Evolutionary conservation across 306 rosid genomes (phyloP).

Genomic region (Quercus gilva): DNA sequence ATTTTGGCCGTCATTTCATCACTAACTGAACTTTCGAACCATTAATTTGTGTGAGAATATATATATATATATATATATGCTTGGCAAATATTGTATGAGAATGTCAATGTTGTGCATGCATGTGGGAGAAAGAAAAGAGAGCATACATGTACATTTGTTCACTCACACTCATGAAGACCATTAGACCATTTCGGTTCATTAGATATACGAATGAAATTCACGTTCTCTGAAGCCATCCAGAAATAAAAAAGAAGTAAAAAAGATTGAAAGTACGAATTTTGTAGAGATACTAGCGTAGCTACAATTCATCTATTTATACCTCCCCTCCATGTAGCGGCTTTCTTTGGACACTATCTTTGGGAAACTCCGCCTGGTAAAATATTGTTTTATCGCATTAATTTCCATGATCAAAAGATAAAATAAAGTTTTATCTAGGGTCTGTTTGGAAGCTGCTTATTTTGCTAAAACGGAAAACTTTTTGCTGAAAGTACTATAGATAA

Average conservation of each 20-base stretch:
- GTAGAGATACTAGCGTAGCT: not conserved
- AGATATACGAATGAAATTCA: not conserved
- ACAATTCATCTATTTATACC: not conserved
- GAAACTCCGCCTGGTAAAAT: not conserved
- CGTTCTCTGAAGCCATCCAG: not conserved
- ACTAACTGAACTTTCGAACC: not conserved
- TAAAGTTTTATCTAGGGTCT: not conserved
- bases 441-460: accelerated
- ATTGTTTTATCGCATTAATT: not conserved
- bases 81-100: not conserved
- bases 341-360: too few species aligned
- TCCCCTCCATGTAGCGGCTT: not conserved
- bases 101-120: not conserved
- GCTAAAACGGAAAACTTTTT: too few species aligned
- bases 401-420: not conserved
- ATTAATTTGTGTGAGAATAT: not conserved
- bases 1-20: not conserved
- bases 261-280: not conserved
- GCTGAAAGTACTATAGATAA: accelerated
- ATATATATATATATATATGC: too few species aligned
- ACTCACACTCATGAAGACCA: not conserved
- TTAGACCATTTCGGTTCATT: not conserved
- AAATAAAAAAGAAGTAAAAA: too few species aligned
- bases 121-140: not conserved
- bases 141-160: not conserved